Evolutionary conservation across 306 rosid genomes (phyloP).

Genomic region (Rubus idaeus): DNA sequence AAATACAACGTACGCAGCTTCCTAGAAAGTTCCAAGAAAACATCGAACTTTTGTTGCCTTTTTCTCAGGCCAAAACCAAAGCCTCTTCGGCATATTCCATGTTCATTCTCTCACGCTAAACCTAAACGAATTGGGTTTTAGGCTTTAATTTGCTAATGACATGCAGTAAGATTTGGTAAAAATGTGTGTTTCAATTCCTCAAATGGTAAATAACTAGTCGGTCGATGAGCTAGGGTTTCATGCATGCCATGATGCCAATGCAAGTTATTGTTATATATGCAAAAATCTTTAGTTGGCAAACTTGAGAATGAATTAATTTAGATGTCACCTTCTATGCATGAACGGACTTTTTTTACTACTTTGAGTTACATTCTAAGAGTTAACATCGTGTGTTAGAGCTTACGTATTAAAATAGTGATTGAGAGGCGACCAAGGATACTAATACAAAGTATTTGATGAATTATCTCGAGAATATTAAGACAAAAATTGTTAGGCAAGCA

Average conservation of each 20-base stretch:
- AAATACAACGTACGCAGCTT: conserved; percentile 23
- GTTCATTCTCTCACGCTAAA: background rate
- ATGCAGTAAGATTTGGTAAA: no score
- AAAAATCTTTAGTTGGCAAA: background rate
- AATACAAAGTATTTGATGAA: no score
- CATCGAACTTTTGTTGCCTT: conserved; percentile 12
- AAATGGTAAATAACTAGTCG: background rate
- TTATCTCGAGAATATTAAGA: no score
- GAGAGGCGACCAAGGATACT: no score
- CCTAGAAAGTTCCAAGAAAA: conserved; percentile 23
- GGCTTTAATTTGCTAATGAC: background rate
- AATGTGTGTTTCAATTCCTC: background rate
- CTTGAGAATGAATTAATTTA: background rate
- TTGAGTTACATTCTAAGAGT: no score
- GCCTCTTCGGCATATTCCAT: conserved; percentile 13
- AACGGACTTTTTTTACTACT: background rate
- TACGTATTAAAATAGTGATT: no score
- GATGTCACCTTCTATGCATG: background rate
- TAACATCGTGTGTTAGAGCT: no score
- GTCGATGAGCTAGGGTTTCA: background rate
- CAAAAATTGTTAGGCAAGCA: no score
- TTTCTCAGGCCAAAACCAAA: background rate
- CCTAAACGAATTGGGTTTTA: background rate
- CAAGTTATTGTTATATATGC: background rate
- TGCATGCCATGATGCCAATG: no score